A percentile compares a stretch with the other conserved stretches of the same genome.
These are phyloP conservation scores for Cordyceps tenuipes DNA, from an alignment of 2,329 filamentous ascomycete genomes.

Conservation along the genomic window DNA sequence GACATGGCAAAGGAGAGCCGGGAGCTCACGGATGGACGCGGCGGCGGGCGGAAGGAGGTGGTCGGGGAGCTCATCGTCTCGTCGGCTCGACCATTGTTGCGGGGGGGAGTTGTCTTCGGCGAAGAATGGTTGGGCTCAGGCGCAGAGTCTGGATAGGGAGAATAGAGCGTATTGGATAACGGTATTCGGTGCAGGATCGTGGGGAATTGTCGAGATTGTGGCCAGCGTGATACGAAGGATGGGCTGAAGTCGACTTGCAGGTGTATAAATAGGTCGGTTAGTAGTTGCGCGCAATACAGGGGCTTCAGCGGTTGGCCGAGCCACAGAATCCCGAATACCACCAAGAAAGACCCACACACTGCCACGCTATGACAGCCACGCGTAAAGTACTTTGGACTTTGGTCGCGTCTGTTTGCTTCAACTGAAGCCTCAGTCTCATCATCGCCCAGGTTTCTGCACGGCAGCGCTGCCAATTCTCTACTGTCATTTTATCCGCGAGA, in stretches of 20 bases:
- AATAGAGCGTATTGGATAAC: neutral
- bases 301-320: conserved; percentile 12
- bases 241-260: neutral
- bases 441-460: neutral
- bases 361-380: neutral
- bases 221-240: neutral
- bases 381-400: conserved; percentile 9
- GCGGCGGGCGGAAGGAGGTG: conserved; percentile 19
- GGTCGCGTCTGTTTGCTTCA: neutral
- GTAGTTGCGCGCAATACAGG: neutral
- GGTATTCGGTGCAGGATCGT: neutral
- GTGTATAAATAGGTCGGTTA: neutral
- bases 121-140: neutral
- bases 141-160: neutral
- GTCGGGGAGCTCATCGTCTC: conserved; percentile 36
- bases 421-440: neutral
- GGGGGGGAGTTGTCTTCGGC: neutral
- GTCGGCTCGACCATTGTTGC: conserved; percentile 25
- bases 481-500: neutral
- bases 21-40: conserved; percentile 51
- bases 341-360: neutral
- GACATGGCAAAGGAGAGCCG: conserved; percentile 62
- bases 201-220: neutral
- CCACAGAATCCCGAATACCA: neutral
- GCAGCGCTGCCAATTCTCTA: neutral